Percentiles rank a stretch among this genome's conserved stretches.
Conservation (phyloP, 371 early-diverging fungal genomes). For the Conidiobolus incongruus region DNA sequence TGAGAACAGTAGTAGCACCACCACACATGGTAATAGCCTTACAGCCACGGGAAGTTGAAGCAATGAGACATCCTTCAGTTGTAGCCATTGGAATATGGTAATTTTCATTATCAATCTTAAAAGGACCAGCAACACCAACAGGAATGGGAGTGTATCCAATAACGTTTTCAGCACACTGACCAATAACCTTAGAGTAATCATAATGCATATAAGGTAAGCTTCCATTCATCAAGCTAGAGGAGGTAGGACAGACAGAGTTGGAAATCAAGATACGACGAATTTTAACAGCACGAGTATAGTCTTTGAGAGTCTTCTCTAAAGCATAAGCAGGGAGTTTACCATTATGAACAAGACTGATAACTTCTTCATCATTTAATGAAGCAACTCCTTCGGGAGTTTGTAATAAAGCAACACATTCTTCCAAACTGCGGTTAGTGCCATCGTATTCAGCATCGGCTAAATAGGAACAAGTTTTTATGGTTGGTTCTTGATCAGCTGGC, state of each 20-base stretch:
- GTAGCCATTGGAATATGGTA: constrained; percentile 91
- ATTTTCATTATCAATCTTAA: constrained; percentile 48
- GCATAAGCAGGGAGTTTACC: constrained; percentile 62
- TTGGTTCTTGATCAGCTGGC: too few relatives aligned
- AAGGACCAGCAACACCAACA: constrained; percentile 80
- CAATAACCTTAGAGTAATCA: constrained; percentile 71
- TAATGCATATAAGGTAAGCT: constrained; percentile 57
- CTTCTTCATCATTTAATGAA: constrained; percentile 42
- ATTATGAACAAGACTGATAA: constrained; percentile 39
- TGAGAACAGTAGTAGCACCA: constrained; percentile 68
- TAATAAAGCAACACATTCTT: constrained; percentile 32
- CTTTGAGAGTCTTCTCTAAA: constrained; percentile 54
- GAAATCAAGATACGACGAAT: constrained; percentile 58
- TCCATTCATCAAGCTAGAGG: constrained; percentile 21
- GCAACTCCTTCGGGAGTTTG: constrained; percentile 17
- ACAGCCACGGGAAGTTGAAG: constrained; percentile 88
- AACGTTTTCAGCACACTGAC: constrained; percentile 93
- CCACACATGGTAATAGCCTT: constrained; percentile 83
- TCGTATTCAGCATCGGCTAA: too few relatives aligned
- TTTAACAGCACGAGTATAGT: constrained; percentile 59
- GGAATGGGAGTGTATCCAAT: constrained; percentile 90
- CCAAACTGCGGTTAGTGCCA: constrained; percentile 24
- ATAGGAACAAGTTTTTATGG: too few relatives aligned
- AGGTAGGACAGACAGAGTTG: constrained; percentile 32
- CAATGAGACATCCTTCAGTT: constrained; percentile 90